Conservation (phyloP, 371 early-diverging fungal species). For the Mortierella sp. region DNA sequence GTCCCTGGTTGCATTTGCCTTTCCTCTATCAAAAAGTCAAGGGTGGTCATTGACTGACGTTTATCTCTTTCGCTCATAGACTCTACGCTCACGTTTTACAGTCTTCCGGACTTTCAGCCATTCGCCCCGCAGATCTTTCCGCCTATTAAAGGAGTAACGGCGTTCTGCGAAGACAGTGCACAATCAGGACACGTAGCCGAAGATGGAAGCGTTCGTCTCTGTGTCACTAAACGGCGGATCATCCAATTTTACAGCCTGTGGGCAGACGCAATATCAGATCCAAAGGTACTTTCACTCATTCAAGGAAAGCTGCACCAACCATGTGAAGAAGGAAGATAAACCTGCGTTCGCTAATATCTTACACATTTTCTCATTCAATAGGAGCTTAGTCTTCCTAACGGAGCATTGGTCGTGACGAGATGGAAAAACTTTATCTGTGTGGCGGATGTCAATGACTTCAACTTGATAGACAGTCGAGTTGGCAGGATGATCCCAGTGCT, state of each 20-base stretch:
- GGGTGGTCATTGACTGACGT: not conserved
- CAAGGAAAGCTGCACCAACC: not conserved
- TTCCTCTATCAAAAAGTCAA: not conserved
- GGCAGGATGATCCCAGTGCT: constrained; percentile 70
- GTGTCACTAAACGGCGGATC: constrained; percentile 73
- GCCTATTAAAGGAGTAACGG: constrained; percentile 77
- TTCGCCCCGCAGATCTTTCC: constrained; percentile 66
- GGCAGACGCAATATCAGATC: constrained; percentile 47
- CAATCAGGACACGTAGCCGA: constrained; percentile 71
- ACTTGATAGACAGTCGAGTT: constrained; percentile 69
- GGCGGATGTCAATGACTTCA: constrained; percentile 78
- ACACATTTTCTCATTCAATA: constrained; percentile 29
- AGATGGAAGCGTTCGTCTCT: constrained; percentile 74
- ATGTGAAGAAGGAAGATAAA: no score
- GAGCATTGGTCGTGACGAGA: constrained; percentile 70
- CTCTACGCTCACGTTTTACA: constrained; percentile 75
- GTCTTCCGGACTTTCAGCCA: constrained; percentile 73
- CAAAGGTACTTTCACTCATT: constrained; percentile 24
- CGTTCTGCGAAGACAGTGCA: constrained; percentile 73
- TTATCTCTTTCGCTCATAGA: constrained; percentile 53
- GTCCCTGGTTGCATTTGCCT: not conserved
- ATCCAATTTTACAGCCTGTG: constrained; percentile 70
- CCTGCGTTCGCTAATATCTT: no score
- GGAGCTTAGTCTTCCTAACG: constrained; percentile 78
- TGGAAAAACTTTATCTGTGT: constrained; percentile 71